Conservation (phyloP, 441 rosid genomes). For the Gossypium gossypioides region DNA sequence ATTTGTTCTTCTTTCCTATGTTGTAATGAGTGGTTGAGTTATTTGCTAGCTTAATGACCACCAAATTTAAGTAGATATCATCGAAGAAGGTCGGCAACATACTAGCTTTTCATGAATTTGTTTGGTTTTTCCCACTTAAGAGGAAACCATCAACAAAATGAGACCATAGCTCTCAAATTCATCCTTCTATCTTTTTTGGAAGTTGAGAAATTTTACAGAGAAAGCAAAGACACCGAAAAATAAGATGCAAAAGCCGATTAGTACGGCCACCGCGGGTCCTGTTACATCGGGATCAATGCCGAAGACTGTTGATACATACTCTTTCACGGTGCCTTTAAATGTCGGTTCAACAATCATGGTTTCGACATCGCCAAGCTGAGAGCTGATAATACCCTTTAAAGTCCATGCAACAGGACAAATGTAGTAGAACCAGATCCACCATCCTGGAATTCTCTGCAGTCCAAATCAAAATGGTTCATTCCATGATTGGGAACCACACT, state of each 20-base stretch:
- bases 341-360: slow-evolving; percentile 39
- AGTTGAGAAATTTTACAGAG: slow-evolving; percentile 60
- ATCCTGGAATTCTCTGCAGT: slow-evolving; percentile 51
- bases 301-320: slow-evolving; percentile 38
- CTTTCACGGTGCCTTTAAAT: slow-evolving; percentile 51
- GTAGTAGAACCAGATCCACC: slow-evolving; percentile 96
- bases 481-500: too few species aligned
- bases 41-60: not conserved
- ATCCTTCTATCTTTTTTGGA: slow-evolving; percentile 55
- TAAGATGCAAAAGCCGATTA: slow-evolving; percentile 39
- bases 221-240: slow-evolving; percentile 57
- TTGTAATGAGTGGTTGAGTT: not conserved
- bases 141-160: not conserved
- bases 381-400: slow-evolving; percentile 49
- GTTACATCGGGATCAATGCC: slow-evolving; percentile 41
- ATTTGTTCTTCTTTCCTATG: not conserved
- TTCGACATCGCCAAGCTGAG: slow-evolving; percentile 81
- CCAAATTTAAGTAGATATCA: not conserved
- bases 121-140: not conserved
- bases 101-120: not conserved
- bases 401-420: slow-evolving; percentile 83
- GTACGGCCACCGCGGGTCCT: slow-evolving; percentile 43
- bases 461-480: not conserved
- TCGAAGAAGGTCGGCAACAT: not conserved
- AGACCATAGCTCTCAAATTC: not conserved